Conservation (phyloP, 305 asterid genomes). For the Fraxinus greggii region DNA sequence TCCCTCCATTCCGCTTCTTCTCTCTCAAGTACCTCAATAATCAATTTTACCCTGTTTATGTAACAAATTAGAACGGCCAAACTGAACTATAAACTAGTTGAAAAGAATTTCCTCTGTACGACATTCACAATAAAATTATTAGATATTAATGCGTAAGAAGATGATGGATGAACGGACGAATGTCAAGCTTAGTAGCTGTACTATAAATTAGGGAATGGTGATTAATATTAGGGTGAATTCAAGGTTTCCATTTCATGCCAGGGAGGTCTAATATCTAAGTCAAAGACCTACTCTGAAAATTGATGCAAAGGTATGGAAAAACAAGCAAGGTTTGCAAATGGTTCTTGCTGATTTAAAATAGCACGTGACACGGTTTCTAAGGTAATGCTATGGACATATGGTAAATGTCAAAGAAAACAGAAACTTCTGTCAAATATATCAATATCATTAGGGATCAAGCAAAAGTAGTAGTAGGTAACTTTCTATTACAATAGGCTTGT, state of each 20-base stretch:
- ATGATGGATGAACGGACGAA: background rate
- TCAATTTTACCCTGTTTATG: constrained; percentile 75
- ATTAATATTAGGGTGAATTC: background rate
- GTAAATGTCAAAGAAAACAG: background rate
- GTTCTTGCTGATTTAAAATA: background rate
- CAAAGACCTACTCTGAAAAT: background rate
- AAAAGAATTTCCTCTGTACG: background rate
- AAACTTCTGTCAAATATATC: background rate
- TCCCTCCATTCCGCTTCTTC: constrained; percentile 91
- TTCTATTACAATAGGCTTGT: background rate
- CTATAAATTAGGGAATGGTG: background rate
- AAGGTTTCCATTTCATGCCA: background rate
- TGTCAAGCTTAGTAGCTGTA: background rate
- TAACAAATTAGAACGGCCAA: constrained; percentile 27
- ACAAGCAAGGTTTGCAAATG: background rate
- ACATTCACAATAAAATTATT: constrained; percentile 9
- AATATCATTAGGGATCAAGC: background rate
- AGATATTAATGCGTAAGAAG: background rate
- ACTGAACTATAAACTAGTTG: background rate
- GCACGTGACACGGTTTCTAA: background rate
- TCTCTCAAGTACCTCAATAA: constrained; percentile 90
- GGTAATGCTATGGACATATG: background rate
- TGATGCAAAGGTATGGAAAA: background rate
- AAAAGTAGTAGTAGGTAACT: background rate
- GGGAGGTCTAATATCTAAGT: background rate